Evolutionary conservation across 2,329 filamentous ascomycete species (phyloP).

Genomic region (Zalaria obscura): DNA sequence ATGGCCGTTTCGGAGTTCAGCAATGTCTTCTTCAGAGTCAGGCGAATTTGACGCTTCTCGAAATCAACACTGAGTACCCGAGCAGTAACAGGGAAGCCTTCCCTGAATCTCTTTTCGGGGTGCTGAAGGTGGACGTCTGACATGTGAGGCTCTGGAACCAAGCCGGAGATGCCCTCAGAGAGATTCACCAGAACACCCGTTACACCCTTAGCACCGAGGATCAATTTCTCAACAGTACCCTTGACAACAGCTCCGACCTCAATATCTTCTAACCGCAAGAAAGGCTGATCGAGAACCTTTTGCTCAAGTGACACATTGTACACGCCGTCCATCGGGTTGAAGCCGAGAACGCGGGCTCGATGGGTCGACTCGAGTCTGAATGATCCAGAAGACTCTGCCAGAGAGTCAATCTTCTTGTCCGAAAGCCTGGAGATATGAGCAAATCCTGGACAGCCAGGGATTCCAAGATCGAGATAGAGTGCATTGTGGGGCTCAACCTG

Average conservation of each 20-base stretch:
- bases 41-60: constrained; percentile 61
- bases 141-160: constrained; percentile 78
- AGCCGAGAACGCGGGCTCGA: constrained; percentile 68
- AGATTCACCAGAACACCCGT: constrained; percentile 71
- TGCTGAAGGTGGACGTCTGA: constrained; percentile 79
- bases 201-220: constrained; percentile 65
- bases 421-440: constrained; percentile 89
- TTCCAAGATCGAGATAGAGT: constrained; percentile 60
- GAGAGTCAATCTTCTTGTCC: constrained; percentile 73
- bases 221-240: constrained; percentile 70
- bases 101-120: constrained; percentile 90
- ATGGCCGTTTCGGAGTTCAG: constrained; percentile 77
- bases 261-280: constrained; percentile 83
- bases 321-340: constrained; percentile 73
- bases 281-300: constrained; percentile 71
- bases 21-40: constrained; percentile 89
- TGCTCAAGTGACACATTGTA: constrained; percentile 77
- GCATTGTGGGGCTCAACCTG: constrained; percentile 71
- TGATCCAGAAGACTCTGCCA: constrained; percentile 62
- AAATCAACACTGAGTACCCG: constrained; percentile 70
- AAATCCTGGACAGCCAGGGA: constrained; percentile 61
- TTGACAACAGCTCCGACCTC: constrained; percentile 67
- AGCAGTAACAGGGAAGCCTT: constrained; percentile 71
- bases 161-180: constrained; percentile 74
- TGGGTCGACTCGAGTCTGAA: constrained; percentile 70